Evolutionary conservation across 805 yeast species (phyloP), one percentile per base, ranked within the genome.

Genomic region (Kodamaea fukazawae): DNA sequence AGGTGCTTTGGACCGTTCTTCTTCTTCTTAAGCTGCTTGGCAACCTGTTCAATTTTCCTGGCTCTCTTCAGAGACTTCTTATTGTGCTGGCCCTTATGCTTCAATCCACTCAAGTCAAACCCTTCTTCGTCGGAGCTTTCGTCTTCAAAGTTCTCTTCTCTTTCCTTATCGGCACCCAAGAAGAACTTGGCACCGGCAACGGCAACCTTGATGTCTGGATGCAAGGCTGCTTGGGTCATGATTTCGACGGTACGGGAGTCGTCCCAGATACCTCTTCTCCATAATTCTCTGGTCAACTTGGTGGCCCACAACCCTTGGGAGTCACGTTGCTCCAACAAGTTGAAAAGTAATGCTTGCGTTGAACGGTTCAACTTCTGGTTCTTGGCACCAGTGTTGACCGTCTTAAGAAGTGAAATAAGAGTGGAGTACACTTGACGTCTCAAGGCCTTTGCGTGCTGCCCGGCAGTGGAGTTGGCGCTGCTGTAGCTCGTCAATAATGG

Each of bases 241-340:
- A 93, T 80, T 63, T 93, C 99, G n/a, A 93, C 96, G 0, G 98
- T 84, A 54, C 97, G 74, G 0, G 96, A 78, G 60, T 93, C 99
- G 61, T 89, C 97, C 99, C 99, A 93, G 43, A 93, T 86, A 56
- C 96, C 96, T 58, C 98, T 77, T 69, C 96, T 78, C 99, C 99
- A 93, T 37, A 93, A 70, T 61, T 93, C 98, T 58, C 98, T 78
- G 4, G 97, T 89, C 42, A 93, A 68, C 55, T 88, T 90, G 2
- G 97, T 86, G 6, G 98, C 97, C 97, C 98, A 93, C 16, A 93
- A 67, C 27, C 97, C 96, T 53, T 84, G 86, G 32, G 71, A 55
- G 29, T 87, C 75, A 44, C 85, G 79, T 59, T 86, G 81, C 48
- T 88, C 96, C 32, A 93, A 68, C 47, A 91, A 70, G 52, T 86